Conservation (phyloP, 2,329 filamentous ascomycete species). For the Colletotrichum horii region DNA sequence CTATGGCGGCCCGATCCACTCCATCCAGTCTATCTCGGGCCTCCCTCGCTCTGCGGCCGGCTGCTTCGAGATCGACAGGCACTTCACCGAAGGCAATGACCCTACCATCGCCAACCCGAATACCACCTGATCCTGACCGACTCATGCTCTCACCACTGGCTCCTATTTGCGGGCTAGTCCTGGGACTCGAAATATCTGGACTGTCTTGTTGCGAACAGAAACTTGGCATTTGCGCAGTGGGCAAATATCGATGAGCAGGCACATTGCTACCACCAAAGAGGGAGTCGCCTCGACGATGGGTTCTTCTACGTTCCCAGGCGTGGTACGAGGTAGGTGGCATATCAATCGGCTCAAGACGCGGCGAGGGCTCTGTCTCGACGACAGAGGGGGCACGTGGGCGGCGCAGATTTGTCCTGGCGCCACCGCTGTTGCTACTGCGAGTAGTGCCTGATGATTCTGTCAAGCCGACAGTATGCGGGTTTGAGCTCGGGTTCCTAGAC, state of each 20-base stretch:
- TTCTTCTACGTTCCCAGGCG: slow-evolving; percentile 26
- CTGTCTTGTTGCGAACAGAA: not conserved
- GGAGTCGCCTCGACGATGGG: not conserved
- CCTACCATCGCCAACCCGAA: slow-evolving; percentile 2
- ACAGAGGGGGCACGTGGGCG: slow-evolving; percentile 37
- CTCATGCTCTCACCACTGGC: slow-evolving; percentile 4
- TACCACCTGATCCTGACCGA: slow-evolving; percentile 18
- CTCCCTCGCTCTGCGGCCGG: not conserved
- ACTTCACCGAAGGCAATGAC: slow-evolving; percentile 18
- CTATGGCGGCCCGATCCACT: not conserved
- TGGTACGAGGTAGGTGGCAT: slow-evolving; percentile 32
- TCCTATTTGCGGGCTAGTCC: not conserved
- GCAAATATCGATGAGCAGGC: not conserved
- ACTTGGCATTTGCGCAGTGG: not conserved
- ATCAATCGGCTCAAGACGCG: slow-evolving; percentile 34
- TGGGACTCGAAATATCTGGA: not conserved
- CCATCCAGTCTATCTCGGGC: not conserved
- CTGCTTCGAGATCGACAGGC: slow-evolving; percentile 1
- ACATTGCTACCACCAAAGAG: slow-evolving; percentile 3
- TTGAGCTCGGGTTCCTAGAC: slow-evolving; percentile 48
- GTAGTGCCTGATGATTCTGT: slow-evolving; percentile 1
- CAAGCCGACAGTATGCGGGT: slow-evolving; percentile 6
- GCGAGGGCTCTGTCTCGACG: slow-evolving; percentile 51
- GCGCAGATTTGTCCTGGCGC: slow-evolving; percentile 28
- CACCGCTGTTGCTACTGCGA: slow-evolving; percentile 24